These are phyloP conservation scores for Eleusine coracana DNA, from an alignment of 176 grass and related monocot species.

Conservation along the genomic window DNA sequence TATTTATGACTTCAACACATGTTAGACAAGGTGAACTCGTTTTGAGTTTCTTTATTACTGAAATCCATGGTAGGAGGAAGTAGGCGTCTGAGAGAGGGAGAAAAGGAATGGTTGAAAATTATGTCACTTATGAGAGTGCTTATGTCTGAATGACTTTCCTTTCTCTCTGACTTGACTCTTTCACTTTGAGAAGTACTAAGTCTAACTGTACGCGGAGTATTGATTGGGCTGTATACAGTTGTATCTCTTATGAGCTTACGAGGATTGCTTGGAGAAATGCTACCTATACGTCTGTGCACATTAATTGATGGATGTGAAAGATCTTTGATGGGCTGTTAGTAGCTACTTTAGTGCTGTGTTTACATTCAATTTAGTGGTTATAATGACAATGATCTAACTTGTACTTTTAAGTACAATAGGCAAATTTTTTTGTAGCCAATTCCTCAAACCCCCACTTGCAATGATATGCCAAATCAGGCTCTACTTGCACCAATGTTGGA, in stretches of 20 bases:
- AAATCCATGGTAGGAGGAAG: neutral
- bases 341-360: neutral
- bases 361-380: constrained; percentile 5
- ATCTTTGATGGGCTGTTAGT: neutral
- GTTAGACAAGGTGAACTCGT: neutral
- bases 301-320: neutral
- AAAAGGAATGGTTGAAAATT: neutral
- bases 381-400: neutral
- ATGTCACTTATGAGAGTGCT: neutral
- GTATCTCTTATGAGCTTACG: neutral
- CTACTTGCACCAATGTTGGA: neutral
- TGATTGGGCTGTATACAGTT: neutral
- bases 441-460: neutral
- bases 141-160: neutral
- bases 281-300: neutral
- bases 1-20: neutral
- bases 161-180: neutral
- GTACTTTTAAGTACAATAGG: constrained; percentile 1
- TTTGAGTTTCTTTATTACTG: neutral
- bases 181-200: neutral
- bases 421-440: neutral
- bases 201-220: neutral
- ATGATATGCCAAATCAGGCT: neutral
- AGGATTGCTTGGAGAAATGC: neutral
- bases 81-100: neutral